A percentile compares a stretch with the other conserved stretches of the same genome.
These are phyloP conservation scores for Neurospora sp. DNA, from an alignment of 495 filamentous ascomycete species.

Conservation along the genomic window DNA sequence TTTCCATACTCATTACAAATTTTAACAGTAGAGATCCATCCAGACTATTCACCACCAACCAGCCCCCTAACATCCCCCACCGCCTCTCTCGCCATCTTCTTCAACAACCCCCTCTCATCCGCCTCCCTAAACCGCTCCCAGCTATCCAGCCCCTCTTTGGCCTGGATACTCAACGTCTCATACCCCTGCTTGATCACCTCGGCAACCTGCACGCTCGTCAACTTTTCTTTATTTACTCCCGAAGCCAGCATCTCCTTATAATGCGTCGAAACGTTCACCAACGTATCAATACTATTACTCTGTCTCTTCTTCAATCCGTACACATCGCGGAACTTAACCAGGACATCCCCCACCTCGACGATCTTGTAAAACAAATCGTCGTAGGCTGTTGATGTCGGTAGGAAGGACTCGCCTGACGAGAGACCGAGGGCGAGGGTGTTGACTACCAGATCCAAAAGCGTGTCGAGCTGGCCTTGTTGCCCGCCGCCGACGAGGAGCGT, in stretches of 20 bases:
- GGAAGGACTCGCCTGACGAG: conserved; percentile 81
- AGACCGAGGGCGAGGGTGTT: conserved; percentile 80
- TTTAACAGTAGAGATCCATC: not conserved
- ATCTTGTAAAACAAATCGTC: conserved; percentile 98
- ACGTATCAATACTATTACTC: conserved; percentile 64
- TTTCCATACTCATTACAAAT: not conserved
- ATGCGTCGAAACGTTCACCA: conserved; percentile 76
- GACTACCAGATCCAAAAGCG: conserved; percentile 55
- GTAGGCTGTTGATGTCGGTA: conserved; percentile 81
- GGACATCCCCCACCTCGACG: conserved; percentile 78
- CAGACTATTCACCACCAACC: conserved; percentile 21
- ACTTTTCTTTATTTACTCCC: conserved; percentile 41
- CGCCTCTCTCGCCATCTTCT: conserved; percentile 70
- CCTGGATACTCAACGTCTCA: conserved; percentile 81
- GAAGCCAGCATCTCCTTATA: conserved; percentile 66
- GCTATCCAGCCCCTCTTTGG: conserved; percentile 68
- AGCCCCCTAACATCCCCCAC: conserved; percentile 53
- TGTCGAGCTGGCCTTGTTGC: conserved; percentile 38
- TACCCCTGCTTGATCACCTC: conserved; percentile 93
- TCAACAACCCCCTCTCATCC: conserved; percentile 67
- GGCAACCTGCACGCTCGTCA: conserved; percentile 76
- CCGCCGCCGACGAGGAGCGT: conserved; percentile 19
- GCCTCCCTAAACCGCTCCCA: conserved; percentile 72
- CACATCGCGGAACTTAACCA: conserved; percentile 71
- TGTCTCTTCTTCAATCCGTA: conserved; percentile 48